A percentile compares a stretch with the other conserved stretches of the same genome.
Evolutionary conservation across 352 stramenopile genomes (phyloP).

Genomic region (Globisporangium cylindrosporum): DNA sequence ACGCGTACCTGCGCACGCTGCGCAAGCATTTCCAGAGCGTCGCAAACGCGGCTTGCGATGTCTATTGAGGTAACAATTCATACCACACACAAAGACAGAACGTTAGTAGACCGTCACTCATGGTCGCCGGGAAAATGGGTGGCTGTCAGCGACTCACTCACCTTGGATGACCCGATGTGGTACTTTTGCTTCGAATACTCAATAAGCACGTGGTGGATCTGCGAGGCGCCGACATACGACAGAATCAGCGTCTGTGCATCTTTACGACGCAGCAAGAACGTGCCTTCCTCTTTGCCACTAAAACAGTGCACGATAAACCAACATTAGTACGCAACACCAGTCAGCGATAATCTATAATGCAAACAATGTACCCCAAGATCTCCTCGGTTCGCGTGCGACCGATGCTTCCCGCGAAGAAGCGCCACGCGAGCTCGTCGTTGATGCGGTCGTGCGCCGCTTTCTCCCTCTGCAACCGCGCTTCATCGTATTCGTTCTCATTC

Average conservation of each 20-base stretch:
- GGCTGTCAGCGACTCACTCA: conserved; percentile 19
- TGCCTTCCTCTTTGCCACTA: conserved; percentile 57
- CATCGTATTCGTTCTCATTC: conserved; percentile 31
- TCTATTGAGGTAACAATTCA: conserved; percentile 21
- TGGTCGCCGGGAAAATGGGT: not conserved
- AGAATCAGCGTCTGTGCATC: conserved; percentile 78
- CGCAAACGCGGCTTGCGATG: conserved; percentile 54
- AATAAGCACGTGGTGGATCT: conserved; percentile 83
- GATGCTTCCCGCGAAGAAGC: conserved; percentile 81
- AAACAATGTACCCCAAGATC: conserved; percentile 53
- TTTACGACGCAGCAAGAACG: conserved; percentile 79
- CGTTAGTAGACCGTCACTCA: not conserved
- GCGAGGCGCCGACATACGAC: conserved; percentile 62
- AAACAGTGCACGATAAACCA: not conserved
- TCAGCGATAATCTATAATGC: not conserved
- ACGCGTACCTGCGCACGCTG: conserved; percentile 77
- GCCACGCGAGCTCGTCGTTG: conserved; percentile 68
- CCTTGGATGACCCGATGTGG: conserved; percentile 76
- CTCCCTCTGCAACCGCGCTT: conserved; percentile 32
- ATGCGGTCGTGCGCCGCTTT: conserved; percentile 34
- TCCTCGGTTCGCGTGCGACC: conserved; percentile 58
- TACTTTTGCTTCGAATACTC: conserved; percentile 70
- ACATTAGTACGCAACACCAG: not conserved
- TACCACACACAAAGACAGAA: not conserved
- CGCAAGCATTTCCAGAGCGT: conserved; percentile 74